Evolutionary conservation across 2,329 filamentous ascomycete genomes (phyloP).

Genomic region (Verticillium klebahnii): DNA sequence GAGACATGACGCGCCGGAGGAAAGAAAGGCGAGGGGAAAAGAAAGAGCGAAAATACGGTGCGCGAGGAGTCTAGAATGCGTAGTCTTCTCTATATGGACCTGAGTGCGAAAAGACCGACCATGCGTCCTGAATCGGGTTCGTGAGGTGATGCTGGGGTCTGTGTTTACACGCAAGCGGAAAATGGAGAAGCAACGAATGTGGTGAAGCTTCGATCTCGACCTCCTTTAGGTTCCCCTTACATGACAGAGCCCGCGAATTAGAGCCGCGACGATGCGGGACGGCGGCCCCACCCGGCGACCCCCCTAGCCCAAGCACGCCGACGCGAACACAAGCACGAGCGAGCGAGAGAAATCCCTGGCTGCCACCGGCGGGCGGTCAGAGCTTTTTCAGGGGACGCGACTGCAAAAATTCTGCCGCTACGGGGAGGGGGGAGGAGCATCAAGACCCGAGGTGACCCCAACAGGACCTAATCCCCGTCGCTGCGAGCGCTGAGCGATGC

Average conservation of each 20-base stretch:
- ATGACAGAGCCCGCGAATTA: background rate
- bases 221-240: background rate
- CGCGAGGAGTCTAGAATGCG: background rate
- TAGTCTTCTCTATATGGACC: background rate
- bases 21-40: background rate
- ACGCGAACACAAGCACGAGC: no score
- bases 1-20: slow-evolving; percentile 28
- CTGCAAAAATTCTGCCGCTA: background rate
- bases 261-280: background rate
- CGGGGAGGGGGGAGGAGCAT: no score
- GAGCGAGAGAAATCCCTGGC: background rate
- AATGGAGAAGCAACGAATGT: background rate
- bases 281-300: background rate
- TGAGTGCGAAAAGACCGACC: background rate
- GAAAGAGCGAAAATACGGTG: background rate
- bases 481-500: background rate
- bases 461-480: background rate
- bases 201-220: background rate
- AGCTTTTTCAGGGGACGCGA: background rate
- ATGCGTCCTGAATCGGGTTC: background rate
- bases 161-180: background rate
- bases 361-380: background rate
- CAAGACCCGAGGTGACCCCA: background rate
- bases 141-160: background rate
- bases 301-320: background rate